These are phyloP conservation scores for Aschersonia sp. DNA, from an alignment of 2,329 filamentous ascomycete species.

Conservation along the genomic window DNA sequence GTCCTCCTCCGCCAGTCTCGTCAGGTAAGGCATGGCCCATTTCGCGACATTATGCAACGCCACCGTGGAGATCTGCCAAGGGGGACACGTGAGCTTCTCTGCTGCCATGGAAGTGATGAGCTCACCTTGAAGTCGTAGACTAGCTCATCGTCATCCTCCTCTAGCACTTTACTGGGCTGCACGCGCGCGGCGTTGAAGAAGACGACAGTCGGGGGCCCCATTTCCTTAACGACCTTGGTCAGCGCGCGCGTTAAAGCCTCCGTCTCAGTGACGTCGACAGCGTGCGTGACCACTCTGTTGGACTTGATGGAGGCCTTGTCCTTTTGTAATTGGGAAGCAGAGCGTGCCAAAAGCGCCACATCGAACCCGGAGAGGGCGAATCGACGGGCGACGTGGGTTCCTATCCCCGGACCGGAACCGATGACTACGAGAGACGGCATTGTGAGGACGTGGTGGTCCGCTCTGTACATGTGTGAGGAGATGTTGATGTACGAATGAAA, in stretches of 20 bases:
- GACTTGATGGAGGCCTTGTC: constrained; percentile 18
- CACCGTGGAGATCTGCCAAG: constrained; percentile 32
- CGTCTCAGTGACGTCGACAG: constrained; percentile 26
- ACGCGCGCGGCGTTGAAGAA: constrained; percentile 39
- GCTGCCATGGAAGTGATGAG: neutral
- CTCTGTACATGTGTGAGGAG: no score
- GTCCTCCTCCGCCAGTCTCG: constrained; percentile 17
- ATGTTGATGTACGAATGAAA: no score
- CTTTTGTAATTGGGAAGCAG: constrained; percentile 20
- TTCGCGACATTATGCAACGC: constrained; percentile 31
- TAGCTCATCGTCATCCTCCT: constrained; percentile 26
- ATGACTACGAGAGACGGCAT: constrained; percentile 47
- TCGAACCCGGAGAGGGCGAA: constrained; percentile 73
- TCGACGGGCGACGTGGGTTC: constrained; percentile 79
- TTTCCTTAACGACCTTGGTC: constrained; percentile 6
- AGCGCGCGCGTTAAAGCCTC: neutral
- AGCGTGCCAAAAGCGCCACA: constrained; percentile 32
- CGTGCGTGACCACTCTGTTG: constrained; percentile 27
- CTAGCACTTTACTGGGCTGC: constrained; percentile 23
- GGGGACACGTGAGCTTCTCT: no score
- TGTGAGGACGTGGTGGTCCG: no score
- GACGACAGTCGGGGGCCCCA: constrained; percentile 30
- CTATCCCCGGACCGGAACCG: constrained; percentile 81
- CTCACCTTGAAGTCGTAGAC: constrained; percentile 33
- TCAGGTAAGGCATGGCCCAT: constrained; percentile 28